Conservation (phyloP, 148 eudicot genomes). For the Spergularia bocconei region DNA sequence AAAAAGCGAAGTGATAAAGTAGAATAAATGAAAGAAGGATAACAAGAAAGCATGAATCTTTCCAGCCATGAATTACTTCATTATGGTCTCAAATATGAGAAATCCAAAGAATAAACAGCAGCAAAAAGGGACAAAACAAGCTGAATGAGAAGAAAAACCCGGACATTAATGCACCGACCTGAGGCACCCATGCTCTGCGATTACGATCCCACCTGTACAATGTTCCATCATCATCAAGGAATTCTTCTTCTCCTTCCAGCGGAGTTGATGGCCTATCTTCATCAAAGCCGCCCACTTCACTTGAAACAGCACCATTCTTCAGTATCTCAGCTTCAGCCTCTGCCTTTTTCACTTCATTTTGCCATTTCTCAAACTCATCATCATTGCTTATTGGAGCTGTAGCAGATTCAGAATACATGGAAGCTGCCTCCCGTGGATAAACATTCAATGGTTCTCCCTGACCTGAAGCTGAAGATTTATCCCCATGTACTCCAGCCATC, state of each 20-base stretch:
- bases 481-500: slow-evolving; percentile 38
- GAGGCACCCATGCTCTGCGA: slow-evolving; percentile 92
- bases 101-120: background rate
- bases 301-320: slow-evolving; percentile 28
- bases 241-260: slow-evolving; percentile 93
- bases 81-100: slow-evolving; percentile 2
- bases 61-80: background rate
- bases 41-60: background rate
- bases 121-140: background rate
- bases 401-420: slow-evolving; percentile 21
- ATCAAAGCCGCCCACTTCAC: slow-evolving; percentile 26
- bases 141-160: background rate
- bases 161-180: slow-evolving; percentile 44
- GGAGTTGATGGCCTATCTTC: slow-evolving; percentile 81
- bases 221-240: slow-evolving; percentile 95
- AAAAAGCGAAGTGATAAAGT: no score
- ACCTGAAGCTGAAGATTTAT: slow-evolving; percentile 38
- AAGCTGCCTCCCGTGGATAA: slow-evolving; percentile 15
- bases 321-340: slow-evolving; percentile 49
- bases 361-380: slow-evolving; percentile 82
- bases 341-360: slow-evolving; percentile 75
- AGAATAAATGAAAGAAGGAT: background rate
- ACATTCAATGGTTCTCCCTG: slow-evolving; percentile 12
- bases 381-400: slow-evolving; percentile 54
- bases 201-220: slow-evolving; percentile 80